Evolutionary conservation across 257 asterid genomes (phyloP).

Genomic region (Mentha longifolia): DNA sequence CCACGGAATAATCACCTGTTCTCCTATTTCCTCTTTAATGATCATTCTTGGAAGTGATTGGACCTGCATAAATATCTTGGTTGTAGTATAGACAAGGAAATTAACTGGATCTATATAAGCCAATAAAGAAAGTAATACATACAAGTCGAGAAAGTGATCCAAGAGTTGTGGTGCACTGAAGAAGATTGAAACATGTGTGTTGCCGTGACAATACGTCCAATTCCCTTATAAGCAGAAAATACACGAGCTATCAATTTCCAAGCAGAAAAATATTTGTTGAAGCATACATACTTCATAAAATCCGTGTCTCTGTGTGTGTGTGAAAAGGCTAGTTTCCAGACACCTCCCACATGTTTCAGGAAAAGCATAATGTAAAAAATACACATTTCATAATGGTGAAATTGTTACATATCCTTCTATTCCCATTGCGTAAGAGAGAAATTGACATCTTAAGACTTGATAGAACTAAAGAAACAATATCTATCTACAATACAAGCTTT

Average conservation of each 20-base stretch:
- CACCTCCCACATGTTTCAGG: not conserved
- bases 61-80: constrained; percentile 58
- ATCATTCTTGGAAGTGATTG: constrained; percentile 99
- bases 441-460: constrained; percentile 4
- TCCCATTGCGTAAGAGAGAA: constrained; percentile 1
- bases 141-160: constrained; percentile 98
- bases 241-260: constrained; percentile 31
- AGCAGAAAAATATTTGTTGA: not conserved
- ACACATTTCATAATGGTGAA: not conserved
- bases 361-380: constrained; percentile 1
- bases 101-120: constrained; percentile 21
- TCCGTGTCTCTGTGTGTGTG: not conserved
- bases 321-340: constrained; percentile 4
- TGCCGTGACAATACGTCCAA: constrained; percentile 86
- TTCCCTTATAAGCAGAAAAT: constrained; percentile 61
- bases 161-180: constrained; percentile 86
- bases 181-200: constrained; percentile 91
- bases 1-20: constrained; percentile 61
- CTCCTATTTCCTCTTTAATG: constrained; percentile 88
- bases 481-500: constrained; percentile 7
- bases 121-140: constrained; percentile 28
- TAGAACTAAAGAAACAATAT: constrained; percentile 1
- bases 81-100: constrained; percentile 33
- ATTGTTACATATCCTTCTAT: constrained; percentile 2
- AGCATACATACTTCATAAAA: not conserved